Conservation (phyloP, 768 basidiomycete genomes). For the Tulasnella sp. region DNA sequence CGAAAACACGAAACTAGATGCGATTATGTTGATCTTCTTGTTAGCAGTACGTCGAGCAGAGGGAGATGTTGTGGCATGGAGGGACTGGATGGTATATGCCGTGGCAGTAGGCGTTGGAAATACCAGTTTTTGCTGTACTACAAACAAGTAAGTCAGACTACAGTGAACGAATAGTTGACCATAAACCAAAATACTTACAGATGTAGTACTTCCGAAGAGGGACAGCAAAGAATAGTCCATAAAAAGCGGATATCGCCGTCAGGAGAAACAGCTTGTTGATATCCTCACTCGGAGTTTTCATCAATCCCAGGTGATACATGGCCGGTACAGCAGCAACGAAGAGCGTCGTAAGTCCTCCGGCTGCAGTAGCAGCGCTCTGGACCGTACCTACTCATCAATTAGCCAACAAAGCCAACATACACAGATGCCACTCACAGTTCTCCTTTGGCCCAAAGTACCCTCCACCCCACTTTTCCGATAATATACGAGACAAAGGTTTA, state of each 20-base stretch:
- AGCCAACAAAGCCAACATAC: not conserved
- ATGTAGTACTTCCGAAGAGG: slow-evolving; percentile 43
- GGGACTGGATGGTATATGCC: slow-evolving; percentile 49
- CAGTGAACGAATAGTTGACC: not conserved
- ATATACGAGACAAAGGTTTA: slow-evolving; percentile 39
- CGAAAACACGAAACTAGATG: slow-evolving; percentile 35
- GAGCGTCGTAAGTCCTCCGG: slow-evolving; percentile 45
- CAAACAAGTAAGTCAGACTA: not conserved
- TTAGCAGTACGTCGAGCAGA: slow-evolving; percentile 33
- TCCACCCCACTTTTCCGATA: slow-evolving; percentile 30
- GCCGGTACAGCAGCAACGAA: slow-evolving; percentile 50
- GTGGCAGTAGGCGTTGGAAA: slow-evolving; percentile 58
- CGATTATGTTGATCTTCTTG: slow-evolving; percentile 43
- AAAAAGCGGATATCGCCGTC: slow-evolving; percentile 27
- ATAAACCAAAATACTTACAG: slow-evolving; percentile 27
- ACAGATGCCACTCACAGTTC: slow-evolving; percentile 28
- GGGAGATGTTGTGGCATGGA: slow-evolving; percentile 41
- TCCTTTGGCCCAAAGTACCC: slow-evolving; percentile 47
- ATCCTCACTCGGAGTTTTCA: slow-evolving; percentile 39
- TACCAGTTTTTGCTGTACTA: slow-evolving; percentile 37
- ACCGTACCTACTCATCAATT: not conserved
- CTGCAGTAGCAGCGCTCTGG: slow-evolving; percentile 27
- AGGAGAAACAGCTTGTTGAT: slow-evolving; percentile 45
- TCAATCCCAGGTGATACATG: slow-evolving; percentile 42
- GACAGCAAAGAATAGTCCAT: slow-evolving; percentile 38